Base-by-base conservation (phyloP, 139 green algal genomes). In the Micractinium conductrix region DNA sequence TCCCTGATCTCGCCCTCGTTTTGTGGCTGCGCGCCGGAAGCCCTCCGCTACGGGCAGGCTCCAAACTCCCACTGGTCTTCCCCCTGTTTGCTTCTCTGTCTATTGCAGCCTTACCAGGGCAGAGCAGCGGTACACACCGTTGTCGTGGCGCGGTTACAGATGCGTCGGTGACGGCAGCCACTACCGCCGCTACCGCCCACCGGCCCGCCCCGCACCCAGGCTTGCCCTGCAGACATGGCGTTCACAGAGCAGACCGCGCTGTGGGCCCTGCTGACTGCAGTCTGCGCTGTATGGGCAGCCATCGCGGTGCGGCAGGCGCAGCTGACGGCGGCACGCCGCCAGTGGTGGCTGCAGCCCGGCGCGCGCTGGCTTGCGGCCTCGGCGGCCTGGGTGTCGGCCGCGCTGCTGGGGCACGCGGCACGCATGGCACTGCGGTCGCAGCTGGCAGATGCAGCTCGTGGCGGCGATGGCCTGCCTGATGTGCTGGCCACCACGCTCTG, bases 211-310 rank as follows among this genome's bases (percentile, higher is more conserved):
- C 65, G 28, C 12, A 62, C 53, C 2, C 10, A 28, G 26, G 53
- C 26, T 62, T 21, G 62, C 30, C 17, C 9, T 40, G 21, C 33
- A 72, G n/a, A 33, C 45, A 81, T 69, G 48, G 33, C 37, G 17
- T 24, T 44, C 33, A 33, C 58, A 6, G 76, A 73, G 58, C 76
- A 82, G 12, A 58, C 76, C 9, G 76, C 26, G 4, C 40, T 82
- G 26, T 65, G 68, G 55, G 7, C 42, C 24, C 43, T 67, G 6
- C 43, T 82, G 28, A 53, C 72, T 35, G 40, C 45, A 14, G 58
- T 40, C 2, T 82, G 55, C 40, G 58, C 26, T 28, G 30, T 71
- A 14, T 82, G 76, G 76, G 58, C 76, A 28, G 76, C 76, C 1
- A 28, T n/a, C 2, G 26, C 19, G 9, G 8, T n/a, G 28, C 72